Conservation (phyloP, 495 filamentous ascomycete genomes). For the Gamarada debralockiae region DNA sequence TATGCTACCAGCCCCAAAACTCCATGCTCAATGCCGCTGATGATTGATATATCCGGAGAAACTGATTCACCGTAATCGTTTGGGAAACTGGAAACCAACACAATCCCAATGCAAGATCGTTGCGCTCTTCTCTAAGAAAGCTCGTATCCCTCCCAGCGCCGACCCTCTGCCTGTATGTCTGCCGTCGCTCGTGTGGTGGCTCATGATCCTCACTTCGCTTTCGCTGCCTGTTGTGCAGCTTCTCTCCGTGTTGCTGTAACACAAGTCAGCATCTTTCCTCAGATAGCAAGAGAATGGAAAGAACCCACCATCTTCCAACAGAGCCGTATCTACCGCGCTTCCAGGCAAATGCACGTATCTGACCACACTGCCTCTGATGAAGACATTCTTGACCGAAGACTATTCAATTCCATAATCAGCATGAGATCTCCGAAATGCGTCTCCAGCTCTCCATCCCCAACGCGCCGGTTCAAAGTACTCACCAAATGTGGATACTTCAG, state of each 20-base stretch:
- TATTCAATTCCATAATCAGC: constrained; percentile 21
- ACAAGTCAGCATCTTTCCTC: neutral
- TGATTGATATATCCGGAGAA: neutral
- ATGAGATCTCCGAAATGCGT: neutral
- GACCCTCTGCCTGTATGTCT: no score
- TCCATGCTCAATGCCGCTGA: constrained; percentile 2
- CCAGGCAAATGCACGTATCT: constrained; percentile 90
- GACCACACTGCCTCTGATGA: constrained; percentile 94
- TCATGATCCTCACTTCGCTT: constrained; percentile 22
- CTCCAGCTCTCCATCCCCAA: neutral
- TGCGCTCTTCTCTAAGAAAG: neutral
- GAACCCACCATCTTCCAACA: constrained; percentile 84
- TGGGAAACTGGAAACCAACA: neutral
- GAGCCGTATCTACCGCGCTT: constrained; percentile 79
- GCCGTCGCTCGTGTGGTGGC: neutral
- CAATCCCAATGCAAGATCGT: neutral
- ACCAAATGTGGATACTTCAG: constrained; percentile 89
- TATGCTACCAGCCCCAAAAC: neutral
- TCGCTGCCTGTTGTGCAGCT: constrained; percentile 26
- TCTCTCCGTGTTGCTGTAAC: constrained; percentile 22
- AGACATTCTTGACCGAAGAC: constrained; percentile 96
- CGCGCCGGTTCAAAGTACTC: constrained; percentile 25
- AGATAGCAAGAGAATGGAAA: neutral
- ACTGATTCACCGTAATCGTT: neutral
- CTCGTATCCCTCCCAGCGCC: neutral